Evolutionary conservation across 2,329 filamentous ascomycete genomes (phyloP).

Genomic region (Microsporum ferrugineum): DNA sequence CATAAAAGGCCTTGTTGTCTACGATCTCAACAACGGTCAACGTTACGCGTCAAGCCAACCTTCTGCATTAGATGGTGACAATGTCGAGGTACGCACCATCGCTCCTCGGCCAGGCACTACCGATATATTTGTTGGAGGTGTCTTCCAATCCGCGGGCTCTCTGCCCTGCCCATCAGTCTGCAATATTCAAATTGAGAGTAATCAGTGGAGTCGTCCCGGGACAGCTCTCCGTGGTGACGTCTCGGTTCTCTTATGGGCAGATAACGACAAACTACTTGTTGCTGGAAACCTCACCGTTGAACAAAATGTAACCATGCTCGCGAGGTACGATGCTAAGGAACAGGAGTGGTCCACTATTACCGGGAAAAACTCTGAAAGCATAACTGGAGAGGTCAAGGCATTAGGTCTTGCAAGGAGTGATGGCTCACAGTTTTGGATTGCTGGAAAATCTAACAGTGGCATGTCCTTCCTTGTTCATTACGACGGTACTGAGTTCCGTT

Average conservation of each 20-base stretch:
- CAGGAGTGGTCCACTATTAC: conserved; percentile 55
- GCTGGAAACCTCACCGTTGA: conserved; percentile 65
- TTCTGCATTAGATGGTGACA: conserved; percentile 57
- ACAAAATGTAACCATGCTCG: conserved; percentile 55
- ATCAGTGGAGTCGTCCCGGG: conserved; percentile 72
- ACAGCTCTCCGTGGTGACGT: conserved; percentile 59
- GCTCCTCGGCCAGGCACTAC: conserved; percentile 56
- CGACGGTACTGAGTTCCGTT: conserved; percentile 59
- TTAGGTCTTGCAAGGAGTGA: conserved; percentile 63
- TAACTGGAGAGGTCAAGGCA: conserved; percentile 71
- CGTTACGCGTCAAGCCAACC: conserved; percentile 58
- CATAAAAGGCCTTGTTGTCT: conserved; percentile 66
- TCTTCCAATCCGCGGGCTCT: conserved; percentile 70
- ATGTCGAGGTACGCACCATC: conserved; percentile 65
- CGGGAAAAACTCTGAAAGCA: conserved; percentile 38
- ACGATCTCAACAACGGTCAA: conserved; percentile 54
- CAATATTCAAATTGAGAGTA: conserved; percentile 56
- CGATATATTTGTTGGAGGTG: conserved; percentile 76
- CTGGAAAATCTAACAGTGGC: conserved; percentile 57
- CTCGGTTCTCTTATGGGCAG: conserved; percentile 63
- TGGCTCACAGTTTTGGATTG: conserved; percentile 66
- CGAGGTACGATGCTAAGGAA: conserved; percentile 57
- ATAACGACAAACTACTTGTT: conserved; percentile 58
- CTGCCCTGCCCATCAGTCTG: conserved; percentile 76
- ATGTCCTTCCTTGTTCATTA: conserved; percentile 73